Base-by-base conservation (phyloP, 2,329 filamentous ascomycete genomes). In the Thelonectria blattea region DNA sequence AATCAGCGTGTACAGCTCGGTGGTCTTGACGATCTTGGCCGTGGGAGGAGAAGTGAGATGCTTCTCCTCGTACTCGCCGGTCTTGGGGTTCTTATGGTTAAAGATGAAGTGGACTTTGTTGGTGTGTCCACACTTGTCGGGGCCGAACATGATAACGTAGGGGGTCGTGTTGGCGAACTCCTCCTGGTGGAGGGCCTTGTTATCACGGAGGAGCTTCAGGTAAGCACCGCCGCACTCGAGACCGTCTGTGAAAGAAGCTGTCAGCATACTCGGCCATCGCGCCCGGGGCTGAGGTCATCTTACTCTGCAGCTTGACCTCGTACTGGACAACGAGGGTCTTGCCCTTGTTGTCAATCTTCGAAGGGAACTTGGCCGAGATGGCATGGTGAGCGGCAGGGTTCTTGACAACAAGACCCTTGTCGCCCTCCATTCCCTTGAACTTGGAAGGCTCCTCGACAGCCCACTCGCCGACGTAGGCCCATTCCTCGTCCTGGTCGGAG, bases 31-130 rank as follows among this genome's bases (percentile, higher is more conserved):
- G 73, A 96, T 95, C 77, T 89, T 91, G 75, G 93, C 93, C 61
- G 89, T 85, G 63, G 95, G 93, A 67, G 94, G 90, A 72, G 85
- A 86, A 76, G 86, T 88, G 66, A 99, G 86, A 82, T 99, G 95
- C 90, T 99, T 99, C 91, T 99, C 95, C 87, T 99, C 94, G 75
- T 99, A 99, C 81, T 97, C 92, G 83, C 94, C 94, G 48, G 93
- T 97, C 91, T 97, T 97, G 76, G 95, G 95, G 88, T 98, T 99
- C 91, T 98, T 99, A 91, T 99, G 95, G 82, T 96, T 95, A 88
- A 99, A 96, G 80, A 99, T 99, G 83, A 99, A 97, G 80, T 88
- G 86, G 54, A 96, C 91, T 90, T 98, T 98, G 90, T 99, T 99
- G 80, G 92, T 98, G 77, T 92, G 87, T 79, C 95, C 95, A 79